Percentiles rank a stretch among this genome's conserved stretches.
Evolutionary conservation across 192 early-diverging fungal genomes (phyloP).

Genomic region (Backusella morwellensis): DNA sequence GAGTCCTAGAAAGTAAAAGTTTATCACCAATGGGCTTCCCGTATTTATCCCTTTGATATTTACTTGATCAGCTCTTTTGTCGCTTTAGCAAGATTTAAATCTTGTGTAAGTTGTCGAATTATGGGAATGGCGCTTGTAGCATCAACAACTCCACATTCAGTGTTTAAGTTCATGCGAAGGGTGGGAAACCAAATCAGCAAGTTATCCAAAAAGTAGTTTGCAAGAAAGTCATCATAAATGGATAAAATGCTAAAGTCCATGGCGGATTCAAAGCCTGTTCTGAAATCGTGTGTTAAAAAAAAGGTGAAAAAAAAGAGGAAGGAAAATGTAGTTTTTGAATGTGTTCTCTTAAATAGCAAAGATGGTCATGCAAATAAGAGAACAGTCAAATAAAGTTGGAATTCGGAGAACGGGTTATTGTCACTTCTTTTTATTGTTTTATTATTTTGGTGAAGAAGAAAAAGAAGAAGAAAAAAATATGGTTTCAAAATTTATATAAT

Average conservation of each 20-base stretch:
- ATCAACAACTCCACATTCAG: constrained; percentile 23
- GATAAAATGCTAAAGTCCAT: constrained; percentile 53
- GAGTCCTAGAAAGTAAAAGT: background rate
- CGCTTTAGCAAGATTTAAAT: constrained; percentile 25
- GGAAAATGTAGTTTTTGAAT: background rate
- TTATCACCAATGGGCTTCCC: too few relatives aligned
- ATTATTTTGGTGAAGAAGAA: background rate
- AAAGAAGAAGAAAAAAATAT: background rate
- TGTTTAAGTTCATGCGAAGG: constrained; percentile 45
- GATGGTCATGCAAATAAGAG: background rate
- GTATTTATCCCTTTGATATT: background rate
- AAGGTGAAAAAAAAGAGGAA: background rate
- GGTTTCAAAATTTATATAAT: background rate
- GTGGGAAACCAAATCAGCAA: constrained; percentile 50
- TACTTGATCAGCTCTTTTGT: background rate
- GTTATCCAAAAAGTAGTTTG: constrained; percentile 48
- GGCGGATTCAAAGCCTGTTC: background rate
- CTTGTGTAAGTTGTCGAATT: constrained; percentile 34
- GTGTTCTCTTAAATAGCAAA: background rate
- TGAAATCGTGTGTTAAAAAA: background rate
- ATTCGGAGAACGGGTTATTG: background rate
- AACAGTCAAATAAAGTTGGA: background rate
- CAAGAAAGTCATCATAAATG: constrained; percentile 48
- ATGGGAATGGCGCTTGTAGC: constrained; percentile 33
- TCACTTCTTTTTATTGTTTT: background rate